phyloP scores from a whole-genome alignment of 768 basidiomycete species.

The Kwoniella sp. region DNA sequence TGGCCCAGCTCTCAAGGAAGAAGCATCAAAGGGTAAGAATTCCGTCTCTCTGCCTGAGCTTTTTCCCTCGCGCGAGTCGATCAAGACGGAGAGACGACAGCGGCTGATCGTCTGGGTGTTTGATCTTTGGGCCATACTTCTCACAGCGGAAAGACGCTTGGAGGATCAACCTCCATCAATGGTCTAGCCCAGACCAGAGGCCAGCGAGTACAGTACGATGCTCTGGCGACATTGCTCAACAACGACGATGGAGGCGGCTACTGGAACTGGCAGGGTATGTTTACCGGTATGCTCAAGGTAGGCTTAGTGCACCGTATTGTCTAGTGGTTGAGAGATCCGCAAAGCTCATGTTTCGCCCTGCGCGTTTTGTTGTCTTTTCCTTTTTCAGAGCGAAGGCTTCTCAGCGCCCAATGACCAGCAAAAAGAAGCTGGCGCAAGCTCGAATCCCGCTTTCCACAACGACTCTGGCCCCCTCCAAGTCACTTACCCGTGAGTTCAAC shows the following conservation, averaged over 20 bases:
- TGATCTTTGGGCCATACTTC: neutral
- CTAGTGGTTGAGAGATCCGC: too few species aligned
- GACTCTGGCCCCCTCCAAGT: constrained; percentile 63
- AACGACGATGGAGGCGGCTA: constrained; percentile 45
- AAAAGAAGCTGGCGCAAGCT: constrained; percentile 52
- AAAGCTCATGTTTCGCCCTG: neutral
- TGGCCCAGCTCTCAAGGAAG: constrained; percentile 26
- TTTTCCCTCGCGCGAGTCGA: neutral
- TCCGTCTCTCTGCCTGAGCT: too few species aligned
- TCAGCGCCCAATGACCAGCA: constrained; percentile 41
- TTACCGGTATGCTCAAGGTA: constrained; percentile 55
- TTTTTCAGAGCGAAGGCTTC: constrained; percentile 39
- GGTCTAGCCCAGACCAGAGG: constrained; percentile 44
- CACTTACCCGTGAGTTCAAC: constrained; percentile 53
- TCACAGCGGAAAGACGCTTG: constrained; percentile 46
- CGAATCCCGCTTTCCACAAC: constrained; percentile 61
- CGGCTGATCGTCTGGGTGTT: neutral
- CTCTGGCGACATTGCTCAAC: constrained; percentile 53
- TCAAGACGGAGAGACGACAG: neutral
- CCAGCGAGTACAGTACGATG: constrained; percentile 19
- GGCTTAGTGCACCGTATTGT: neutral
- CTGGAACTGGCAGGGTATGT: constrained; percentile 58
- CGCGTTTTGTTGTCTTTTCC: neutral
- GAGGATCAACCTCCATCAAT: constrained; percentile 54
- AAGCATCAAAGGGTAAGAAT: constrained; percentile 21